phyloP scores from a whole-genome alignment of 805 yeast species.

The Saturnispora besseyi region DNA sequence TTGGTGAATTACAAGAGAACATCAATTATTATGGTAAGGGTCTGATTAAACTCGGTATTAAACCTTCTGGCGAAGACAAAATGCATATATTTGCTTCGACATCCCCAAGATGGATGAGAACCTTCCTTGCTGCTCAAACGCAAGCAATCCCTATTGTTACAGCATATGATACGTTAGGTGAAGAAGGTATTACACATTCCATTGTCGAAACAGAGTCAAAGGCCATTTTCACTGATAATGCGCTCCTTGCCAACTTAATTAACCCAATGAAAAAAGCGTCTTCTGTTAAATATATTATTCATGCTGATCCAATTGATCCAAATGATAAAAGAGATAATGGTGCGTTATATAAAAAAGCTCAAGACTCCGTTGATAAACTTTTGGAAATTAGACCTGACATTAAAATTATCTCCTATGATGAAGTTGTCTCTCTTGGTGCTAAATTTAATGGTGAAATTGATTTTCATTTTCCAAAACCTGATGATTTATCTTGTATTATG shows the following conservation, averaged over 20 bases:
- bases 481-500: slow-evolving; percentile 67
- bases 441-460: slow-evolving; percentile 33
- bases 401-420: slow-evolving; percentile 53
- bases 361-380: slow-evolving; percentile 49
- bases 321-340: slow-evolving; percentile 60
- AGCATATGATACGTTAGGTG: slow-evolving; percentile 93
- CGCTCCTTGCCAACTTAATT: slow-evolving; percentile 54
- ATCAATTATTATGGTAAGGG: slow-evolving; percentile 64
- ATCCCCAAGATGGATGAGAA: slow-evolving; percentile 84
- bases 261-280: slow-evolving; percentile 62
- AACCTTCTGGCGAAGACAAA: slow-evolving; percentile 49
- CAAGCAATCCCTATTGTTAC: slow-evolving; percentile 85
- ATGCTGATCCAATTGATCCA: slow-evolving; percentile 51
- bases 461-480: slow-evolving; percentile 41
- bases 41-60: slow-evolving; percentile 60
- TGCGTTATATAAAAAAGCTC: slow-evolving; percentile 47
- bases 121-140: slow-evolving; percentile 66
- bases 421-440: slow-evolving; percentile 56
- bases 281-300: slow-evolving; percentile 59
- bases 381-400: slow-evolving; percentile 68
- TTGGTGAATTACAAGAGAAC: slow-evolving; percentile 41
- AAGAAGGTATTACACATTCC: slow-evolving; percentile 78
- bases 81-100: slow-evolving; percentile 85
- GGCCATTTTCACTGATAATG: slow-evolving; percentile 79
- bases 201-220: slow-evolving; percentile 70